These are phyloP conservation scores for Syzygium jambos DNA, from an alignment of 345 rosid species.

Conservation along the genomic window DNA sequence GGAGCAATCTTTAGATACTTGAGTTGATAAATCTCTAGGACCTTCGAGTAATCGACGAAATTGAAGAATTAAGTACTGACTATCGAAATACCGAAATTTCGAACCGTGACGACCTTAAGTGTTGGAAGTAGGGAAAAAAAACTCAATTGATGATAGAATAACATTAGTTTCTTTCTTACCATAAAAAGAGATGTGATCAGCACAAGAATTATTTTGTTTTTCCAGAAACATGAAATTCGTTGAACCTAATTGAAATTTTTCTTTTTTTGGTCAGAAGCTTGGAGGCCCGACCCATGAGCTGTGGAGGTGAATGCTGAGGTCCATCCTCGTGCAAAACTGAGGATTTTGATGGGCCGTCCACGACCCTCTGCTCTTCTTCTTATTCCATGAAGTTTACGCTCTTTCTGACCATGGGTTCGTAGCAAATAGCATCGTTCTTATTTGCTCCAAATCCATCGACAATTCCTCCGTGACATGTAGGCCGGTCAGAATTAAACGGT, in stretches of 20 bases:
- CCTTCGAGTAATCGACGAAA: not conserved
- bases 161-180: not conserved
- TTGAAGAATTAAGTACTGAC: not conserved
- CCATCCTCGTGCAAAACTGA: not conserved
- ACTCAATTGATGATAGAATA: not conserved
- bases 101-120: not conserved
- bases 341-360: not conserved
- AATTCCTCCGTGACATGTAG: not conserved
- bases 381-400: not conserved
- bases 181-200: not conserved
- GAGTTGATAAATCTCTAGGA: not conserved
- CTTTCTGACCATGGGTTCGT: not conserved
- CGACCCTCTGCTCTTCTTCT: not conserved
- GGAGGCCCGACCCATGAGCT: not conserved
- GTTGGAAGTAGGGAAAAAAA: not conserved
- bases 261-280: not conserved
- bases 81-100: not conserved
- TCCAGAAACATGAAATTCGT: not conserved
- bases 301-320: not conserved
- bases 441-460: not conserved
- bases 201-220: not conserved
- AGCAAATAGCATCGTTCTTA: not conserved
- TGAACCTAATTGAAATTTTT: not conserved
- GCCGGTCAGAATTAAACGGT: not conserved
- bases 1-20: not conserved